Conservation (phyloP, 2,329 filamentous ascomycete species). For the Venturia pyrina region DNA sequence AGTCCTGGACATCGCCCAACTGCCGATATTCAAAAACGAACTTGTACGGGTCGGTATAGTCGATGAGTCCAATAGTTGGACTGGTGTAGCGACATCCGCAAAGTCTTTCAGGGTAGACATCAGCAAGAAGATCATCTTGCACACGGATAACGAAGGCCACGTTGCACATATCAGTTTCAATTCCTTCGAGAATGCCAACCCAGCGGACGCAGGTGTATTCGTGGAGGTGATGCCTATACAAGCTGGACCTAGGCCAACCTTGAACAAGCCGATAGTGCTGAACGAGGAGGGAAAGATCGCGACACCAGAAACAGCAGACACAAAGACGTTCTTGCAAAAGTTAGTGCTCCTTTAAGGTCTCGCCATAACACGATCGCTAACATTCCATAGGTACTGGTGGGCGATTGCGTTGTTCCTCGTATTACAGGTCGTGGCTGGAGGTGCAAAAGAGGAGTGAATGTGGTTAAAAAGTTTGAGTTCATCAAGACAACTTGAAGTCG, state of each 20-base stretch:
- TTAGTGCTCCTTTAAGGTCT: constrained; percentile 21
- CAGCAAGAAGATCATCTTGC: constrained; percentile 5
- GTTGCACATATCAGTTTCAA: constrained; percentile 9
- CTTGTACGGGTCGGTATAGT: constrained; percentile 8
- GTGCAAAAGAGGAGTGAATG: constrained; percentile 21
- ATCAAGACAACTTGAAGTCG: background rate
- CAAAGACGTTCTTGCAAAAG: constrained; percentile 44
- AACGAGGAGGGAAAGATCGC: constrained; percentile 45
- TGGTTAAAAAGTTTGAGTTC: background rate
- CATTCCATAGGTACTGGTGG: constrained; percentile 38
- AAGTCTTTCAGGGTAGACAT: constrained; percentile 4
- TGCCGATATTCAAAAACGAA: background rate
- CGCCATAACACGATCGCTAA: background rate
- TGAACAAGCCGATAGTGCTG: constrained; percentile 45
- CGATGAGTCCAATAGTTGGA: constrained; percentile 8
- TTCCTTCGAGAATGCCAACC: background rate
- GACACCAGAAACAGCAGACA: constrained; percentile 32
- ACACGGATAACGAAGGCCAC: constrained; percentile 4
- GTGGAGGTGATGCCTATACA: constrained; percentile 16
- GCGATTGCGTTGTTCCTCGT: constrained; percentile 37
- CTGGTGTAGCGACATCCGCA: constrained; percentile 3
- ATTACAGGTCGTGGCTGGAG: constrained; percentile 35
- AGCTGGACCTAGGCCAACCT: constrained; percentile 30
- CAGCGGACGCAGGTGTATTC: background rate
- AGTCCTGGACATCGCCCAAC: background rate